Percentiles rank a stretch among this genome's conserved stretches.
These are phyloP conservation scores for Trichaptum fuscoviolaceum DNA, from an alignment of 768 basidiomycete genomes.

Conservation along the genomic window DNA sequence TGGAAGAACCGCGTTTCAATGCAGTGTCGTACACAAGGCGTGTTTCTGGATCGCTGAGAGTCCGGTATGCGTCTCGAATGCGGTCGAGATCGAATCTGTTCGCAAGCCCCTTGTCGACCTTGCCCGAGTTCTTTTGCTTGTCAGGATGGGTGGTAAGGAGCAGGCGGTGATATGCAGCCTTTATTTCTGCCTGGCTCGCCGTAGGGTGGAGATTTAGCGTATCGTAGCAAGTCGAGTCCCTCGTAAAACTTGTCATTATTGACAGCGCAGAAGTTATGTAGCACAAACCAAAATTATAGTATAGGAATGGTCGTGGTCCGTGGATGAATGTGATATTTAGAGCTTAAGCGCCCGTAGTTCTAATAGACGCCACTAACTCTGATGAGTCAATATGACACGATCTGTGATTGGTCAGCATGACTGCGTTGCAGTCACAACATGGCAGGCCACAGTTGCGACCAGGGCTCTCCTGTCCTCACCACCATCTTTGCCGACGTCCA, in stretches of 20 bases:
- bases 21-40: slow-evolving; percentile 48
- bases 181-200: slow-evolving; percentile 53
- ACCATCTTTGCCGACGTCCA: not conserved
- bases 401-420: not conserved
- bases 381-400: not conserved
- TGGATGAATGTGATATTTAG: not conserved
- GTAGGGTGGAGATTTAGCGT: slow-evolving; percentile 48
- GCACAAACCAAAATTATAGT: too few relatives aligned
- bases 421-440: not conserved
- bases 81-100: slow-evolving; percentile 42
- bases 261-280: too few relatives aligned
- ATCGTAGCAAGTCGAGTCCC: slow-evolving; percentile 40
- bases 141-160: slow-evolving; percentile 66
- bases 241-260: not conserved
- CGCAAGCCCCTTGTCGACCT: slow-evolving; percentile 23
- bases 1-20: slow-evolving; percentile 8
- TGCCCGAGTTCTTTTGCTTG: slow-evolving; percentile 28
- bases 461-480: not conserved
- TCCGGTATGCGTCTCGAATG: slow-evolving; percentile 63
- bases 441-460: not conserved
- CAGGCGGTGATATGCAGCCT: slow-evolving; percentile 62
- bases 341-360: not conserved
- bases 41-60: slow-evolving; percentile 45
- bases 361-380: not conserved
- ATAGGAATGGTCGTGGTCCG: too few relatives aligned